Conservation (phyloP, 176 grass and related monocot species). For the Neostapfia colusana region DNA sequence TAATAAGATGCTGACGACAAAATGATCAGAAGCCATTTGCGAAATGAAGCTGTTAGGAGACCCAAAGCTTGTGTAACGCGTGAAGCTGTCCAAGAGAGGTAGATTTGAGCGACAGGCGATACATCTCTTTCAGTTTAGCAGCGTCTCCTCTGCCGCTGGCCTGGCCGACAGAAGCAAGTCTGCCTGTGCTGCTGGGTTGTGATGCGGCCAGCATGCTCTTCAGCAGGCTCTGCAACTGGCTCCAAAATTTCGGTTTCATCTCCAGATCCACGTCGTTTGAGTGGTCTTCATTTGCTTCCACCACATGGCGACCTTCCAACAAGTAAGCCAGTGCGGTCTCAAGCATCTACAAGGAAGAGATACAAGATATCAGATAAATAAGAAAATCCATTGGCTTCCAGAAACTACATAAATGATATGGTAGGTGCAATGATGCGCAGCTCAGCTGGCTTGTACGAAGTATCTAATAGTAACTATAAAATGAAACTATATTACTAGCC, state of each 20-base stretch:
- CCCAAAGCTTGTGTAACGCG: conserved; percentile 68
- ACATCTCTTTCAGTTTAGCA: conserved; percentile 75
- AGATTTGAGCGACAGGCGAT: conserved; percentile 72
- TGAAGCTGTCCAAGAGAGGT: conserved; percentile 59
- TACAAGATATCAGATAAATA: background rate
- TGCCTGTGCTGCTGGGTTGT: conserved; percentile 36
- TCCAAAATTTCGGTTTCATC: conserved; percentile 74
- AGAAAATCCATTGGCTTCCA: background rate
- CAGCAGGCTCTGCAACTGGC: conserved; percentile 69
- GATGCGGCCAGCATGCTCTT: conserved; percentile 65
- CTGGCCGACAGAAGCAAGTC: conserved; percentile 45
- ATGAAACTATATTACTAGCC: background rate
- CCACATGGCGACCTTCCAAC: conserved; percentile 76
- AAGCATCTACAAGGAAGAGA: conserved; percentile 52
- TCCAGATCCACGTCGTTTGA: conserved; percentile 48
- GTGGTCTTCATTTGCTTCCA: conserved; percentile 51
- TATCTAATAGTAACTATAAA: background rate
- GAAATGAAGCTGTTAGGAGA: conserved; percentile 4
- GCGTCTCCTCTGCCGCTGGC: conserved; percentile 53
- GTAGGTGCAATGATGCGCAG: background rate
- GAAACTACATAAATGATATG: background rate
- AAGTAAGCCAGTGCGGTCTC: conserved; percentile 67
- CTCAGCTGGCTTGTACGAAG: background rate
- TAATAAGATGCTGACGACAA: background rate
- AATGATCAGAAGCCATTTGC: background rate